Base-by-base conservation (phyloP, 768 basidiomycete species). In the Boletus rubroflammeus region DNA sequence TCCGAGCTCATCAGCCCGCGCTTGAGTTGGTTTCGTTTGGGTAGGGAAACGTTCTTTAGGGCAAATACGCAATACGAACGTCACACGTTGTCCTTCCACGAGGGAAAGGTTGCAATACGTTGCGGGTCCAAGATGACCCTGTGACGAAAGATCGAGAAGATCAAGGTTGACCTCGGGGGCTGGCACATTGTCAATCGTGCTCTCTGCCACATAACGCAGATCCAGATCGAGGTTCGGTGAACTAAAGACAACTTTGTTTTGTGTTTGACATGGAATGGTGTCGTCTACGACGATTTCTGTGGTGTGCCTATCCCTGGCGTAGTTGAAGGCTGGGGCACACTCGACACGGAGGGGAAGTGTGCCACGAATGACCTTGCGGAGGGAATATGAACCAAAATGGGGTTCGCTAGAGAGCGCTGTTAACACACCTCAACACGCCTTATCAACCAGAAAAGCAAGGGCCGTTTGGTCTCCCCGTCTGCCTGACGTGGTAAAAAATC, bases 301-400 rank as follows among this genome's bases (percentile, higher is more conserved):
- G 8, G 76, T 81, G 69, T 98, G 96, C 3, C 76, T 46, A 45
- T 84, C 80, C 13, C 88, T 80, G 0, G 93, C 94, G 63, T 99
- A 99, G 70, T 97, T 87, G 82, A 99, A 99, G 0, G 94, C 96
- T 0, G 96, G 96, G 0, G 92, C 93, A 62, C 92, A 94, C 73
- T 98, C 91, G 70, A 98, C 79, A 53, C 82, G 78, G 50, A 96
- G 76, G 0, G 90, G 85, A 31, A 97, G 75, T 7, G 67, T 79
- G 1, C 96, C 96, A 17, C 96, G 88, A 59, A 98, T 83, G 55
- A 91, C 88, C 76, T 88, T 29, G 41, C 0, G 11, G 42, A 47
- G 10, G 40, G n/a, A 35, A 26, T 7, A 14, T 47, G 3, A 56
- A 8, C 9, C 2, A 35, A 11, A 29, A 42, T 9, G 21, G 17